phyloP scores from a whole-genome alignment of 2,329 filamentous ascomycete genomes.

The Aspergillus quadrilineatus region DNA sequence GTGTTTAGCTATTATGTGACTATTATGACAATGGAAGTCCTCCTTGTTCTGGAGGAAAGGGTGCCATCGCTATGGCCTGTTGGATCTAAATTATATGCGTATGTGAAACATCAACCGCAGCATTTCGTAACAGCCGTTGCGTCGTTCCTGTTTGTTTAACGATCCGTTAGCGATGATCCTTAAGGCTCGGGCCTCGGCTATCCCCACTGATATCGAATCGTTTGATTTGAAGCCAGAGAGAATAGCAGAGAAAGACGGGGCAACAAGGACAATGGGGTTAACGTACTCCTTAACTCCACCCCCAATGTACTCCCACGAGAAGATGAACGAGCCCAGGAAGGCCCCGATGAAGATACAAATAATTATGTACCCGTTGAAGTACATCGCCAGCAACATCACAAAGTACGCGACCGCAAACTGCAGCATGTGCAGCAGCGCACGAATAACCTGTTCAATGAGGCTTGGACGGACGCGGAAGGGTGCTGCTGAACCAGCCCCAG shows the following conservation, averaged over 20 bases:
- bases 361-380: conserved; percentile 72
- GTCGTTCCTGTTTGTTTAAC: conserved; percentile 20
- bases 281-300: conserved; percentile 18
- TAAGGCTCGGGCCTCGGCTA: too few species aligned
- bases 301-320: conserved; percentile 61
- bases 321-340: conserved; percentile 70
- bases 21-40: too few species aligned
- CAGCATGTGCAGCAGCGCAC: conserved; percentile 66
- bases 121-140: conserved; percentile 25
- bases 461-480: conserved; percentile 53
- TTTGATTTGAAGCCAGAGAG: background rate
- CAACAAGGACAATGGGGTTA: too few species aligned
- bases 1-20: too few species aligned
- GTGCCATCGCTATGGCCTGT: too few species aligned
- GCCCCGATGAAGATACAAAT: conserved; percentile 78
- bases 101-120: conserved; percentile 19
- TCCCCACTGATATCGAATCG: too few species aligned
- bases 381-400: conserved; percentile 69
- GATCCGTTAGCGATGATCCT: too few species aligned
- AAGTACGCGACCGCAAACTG: conserved; percentile 77
- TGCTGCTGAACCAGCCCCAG: background rate
- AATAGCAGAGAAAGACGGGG: background rate
- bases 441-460: conserved; percentile 63
- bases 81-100: background rate
- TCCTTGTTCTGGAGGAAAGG: too few species aligned